Conservation (phyloP, 176 grass and related monocot genomes). For the Oryza glaberrima region DNA sequence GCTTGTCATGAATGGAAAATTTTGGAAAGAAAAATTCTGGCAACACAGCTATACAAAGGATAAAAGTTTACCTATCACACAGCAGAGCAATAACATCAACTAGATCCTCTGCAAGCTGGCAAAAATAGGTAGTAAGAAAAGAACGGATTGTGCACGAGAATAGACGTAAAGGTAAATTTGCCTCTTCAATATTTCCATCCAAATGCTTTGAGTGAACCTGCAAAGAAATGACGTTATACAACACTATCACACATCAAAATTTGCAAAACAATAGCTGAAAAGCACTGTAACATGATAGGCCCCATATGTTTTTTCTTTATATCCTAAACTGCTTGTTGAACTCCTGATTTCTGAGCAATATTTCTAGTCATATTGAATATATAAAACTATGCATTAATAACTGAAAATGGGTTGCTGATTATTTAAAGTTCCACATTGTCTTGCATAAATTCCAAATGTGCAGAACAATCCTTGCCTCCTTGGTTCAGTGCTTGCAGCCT, state of each 20-base stretch:
- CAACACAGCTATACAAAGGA: background rate
- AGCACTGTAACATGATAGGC: background rate
- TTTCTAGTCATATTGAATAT: background rate
- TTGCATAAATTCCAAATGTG: constrained; percentile 99
- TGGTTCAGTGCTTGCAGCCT: constrained; percentile 77
- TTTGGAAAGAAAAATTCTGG: background rate
- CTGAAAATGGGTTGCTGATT: background rate
- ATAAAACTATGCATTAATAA: constrained; percentile 18
- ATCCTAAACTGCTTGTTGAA: constrained; percentile 3
- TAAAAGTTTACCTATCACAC: constrained; percentile 70
- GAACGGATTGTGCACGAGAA: constrained; percentile 14
- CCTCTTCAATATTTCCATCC: constrained; percentile 95
- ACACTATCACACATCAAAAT: background rate
- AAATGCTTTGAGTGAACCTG: constrained; percentile 98
- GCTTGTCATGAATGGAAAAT: background rate
- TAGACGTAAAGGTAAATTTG: constrained; percentile 18
- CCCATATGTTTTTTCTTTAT: constrained; percentile 8
- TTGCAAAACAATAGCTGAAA: background rate
- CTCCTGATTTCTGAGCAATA: constrained; percentile 8
- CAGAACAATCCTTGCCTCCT: constrained; percentile 60
- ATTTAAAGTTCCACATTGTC: constrained; percentile 65
- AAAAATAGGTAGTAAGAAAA: constrained; percentile 53
- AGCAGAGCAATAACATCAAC: constrained; percentile 95
- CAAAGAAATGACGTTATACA: constrained; percentile 29
- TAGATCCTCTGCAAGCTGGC: constrained; percentile 72